Conservation (phyloP, 2,329 filamentous ascomycete species). For the Diaporthe velutina region DNA sequence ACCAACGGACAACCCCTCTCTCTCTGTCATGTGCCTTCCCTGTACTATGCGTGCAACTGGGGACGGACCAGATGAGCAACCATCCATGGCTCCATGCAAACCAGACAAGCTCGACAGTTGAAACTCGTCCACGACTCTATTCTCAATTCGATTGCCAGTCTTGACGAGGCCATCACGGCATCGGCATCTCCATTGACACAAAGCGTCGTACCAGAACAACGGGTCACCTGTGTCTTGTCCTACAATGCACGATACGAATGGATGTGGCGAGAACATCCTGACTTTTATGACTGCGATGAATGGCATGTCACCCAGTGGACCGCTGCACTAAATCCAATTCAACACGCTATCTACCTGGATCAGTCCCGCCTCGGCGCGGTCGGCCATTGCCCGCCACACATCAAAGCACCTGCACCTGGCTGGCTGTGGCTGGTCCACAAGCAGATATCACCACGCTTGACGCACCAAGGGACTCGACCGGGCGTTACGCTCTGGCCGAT, state of each 20-base stretch:
- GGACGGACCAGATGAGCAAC: not conserved
- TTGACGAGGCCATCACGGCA: not conserved
- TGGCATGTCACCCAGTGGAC: not conserved
- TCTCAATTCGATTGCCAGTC: not conserved
- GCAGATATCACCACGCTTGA: not conserved
- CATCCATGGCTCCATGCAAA: not conserved
- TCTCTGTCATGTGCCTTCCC: not conserved
- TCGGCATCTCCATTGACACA: not conserved
- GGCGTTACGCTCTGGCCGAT: not conserved
- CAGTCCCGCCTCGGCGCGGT: not conserved
- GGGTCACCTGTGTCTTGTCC: constrained; percentile 18
- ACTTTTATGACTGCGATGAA: not conserved
- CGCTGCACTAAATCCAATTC: not conserved
- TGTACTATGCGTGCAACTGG: not conserved
- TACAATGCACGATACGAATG: not conserved
- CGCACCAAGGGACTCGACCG: not conserved
- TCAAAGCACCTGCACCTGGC: not conserved
- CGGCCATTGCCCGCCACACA: not conserved
- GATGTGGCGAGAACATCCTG: not conserved
- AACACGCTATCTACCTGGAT: not conserved
- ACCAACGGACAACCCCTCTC: not conserved
- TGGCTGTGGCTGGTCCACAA: not conserved
- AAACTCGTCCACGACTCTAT: not conserved
- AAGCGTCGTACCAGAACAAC: not conserved
- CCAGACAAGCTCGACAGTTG: constrained; percentile 2